Base-by-base conservation (phyloP, 2,329 filamentous ascomycete genomes). In the Diaporthe australafricana region DNA sequence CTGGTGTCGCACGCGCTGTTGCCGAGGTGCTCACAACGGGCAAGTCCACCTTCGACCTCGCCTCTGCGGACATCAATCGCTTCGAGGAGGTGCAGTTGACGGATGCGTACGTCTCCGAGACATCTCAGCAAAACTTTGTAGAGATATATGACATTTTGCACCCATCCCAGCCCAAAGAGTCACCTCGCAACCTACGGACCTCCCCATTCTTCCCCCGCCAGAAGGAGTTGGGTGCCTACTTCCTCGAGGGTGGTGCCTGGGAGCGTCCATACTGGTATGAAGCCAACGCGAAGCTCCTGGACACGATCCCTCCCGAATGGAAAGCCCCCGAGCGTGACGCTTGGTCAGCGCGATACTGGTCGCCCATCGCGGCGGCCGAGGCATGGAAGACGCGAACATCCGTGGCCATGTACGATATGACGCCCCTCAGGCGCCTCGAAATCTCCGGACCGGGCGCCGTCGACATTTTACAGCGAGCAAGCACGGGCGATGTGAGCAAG, bases 81-180 rank as follows among this genome's bases (percentile, higher is more conserved):
- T 92, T 92, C 62, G 90, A 92, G 74, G 83, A 90, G 32, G 84
- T 91, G 2, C 90, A 92, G 75, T 81, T 90, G 11, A 87, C 84
- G 2, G 85, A 81, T 0, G 81, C 82, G 0, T 92, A 91, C 72
- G 84, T 91, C 66, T 82, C 78, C 30, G 89, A 91, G 79, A 91
- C 90, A 0, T 87, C 87, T 0, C 83, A 86, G 56, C 88, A 90
- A 76, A 90, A 89, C 75, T 92, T 92, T 63, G 85, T 89, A 30
- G 90, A 92, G 74, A 85, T 92, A 1, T 92, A 92, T 80, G 89
- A 91, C 72, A 90, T 92, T 48, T 73, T 91, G 0, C 90, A 92
- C 71, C 90, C 90, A 0, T 81, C 90, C 0, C 87, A 89, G 67
- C 89, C 88, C 0, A 85, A 85, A 35, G 82, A 86, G 0, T 90